Evolutionary conservation across 2,329 filamentous ascomycete species (phyloP).

Genomic region (Tothia fuscella): DNA sequence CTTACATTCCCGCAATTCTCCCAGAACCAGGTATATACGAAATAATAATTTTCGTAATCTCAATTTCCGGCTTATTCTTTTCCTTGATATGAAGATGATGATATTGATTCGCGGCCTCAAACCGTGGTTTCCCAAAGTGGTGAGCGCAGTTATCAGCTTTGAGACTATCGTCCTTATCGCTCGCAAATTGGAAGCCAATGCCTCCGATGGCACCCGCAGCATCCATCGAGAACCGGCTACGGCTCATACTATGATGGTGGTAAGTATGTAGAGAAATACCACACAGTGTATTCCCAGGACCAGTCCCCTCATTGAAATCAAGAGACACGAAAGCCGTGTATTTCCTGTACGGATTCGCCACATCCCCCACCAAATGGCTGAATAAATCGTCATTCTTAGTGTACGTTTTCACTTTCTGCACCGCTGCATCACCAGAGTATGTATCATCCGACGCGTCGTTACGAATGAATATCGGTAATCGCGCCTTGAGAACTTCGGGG

Average conservation of each 20-base stretch:
- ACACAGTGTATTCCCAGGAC: slow-evolving; percentile 14
- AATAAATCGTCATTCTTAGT: slow-evolving; percentile 15
- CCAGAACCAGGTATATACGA: slow-evolving; percentile 18
- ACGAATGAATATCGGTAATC: slow-evolving; percentile 19
- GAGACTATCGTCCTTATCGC: neutral
- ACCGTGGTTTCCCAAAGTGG: neutral
- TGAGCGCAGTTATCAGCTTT: neutral
- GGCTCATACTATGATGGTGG: slow-evolving; percentile 10
- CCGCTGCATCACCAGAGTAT: slow-evolving; percentile 15
- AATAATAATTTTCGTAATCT: slow-evolving; percentile 19
- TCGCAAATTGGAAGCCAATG: slow-evolving; percentile 6
- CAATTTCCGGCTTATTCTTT: slow-evolving; percentile 8
- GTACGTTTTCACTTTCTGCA: slow-evolving; percentile 16
- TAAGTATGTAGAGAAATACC: slow-evolving; percentile 19
- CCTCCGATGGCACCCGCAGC: slow-evolving; percentile 3
- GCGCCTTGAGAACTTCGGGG: slow-evolving; percentile 19
- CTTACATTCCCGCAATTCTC: slow-evolving; percentile 17
- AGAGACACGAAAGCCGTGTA: slow-evolving; percentile 20
- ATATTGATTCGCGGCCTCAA: neutral
- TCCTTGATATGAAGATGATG: neutral
- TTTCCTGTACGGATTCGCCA: slow-evolving; percentile 15
- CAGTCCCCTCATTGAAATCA: slow-evolving; percentile 17
- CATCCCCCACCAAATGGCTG: slow-evolving; percentile 20
- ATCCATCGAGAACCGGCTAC: neutral
- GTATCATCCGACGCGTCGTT: slow-evolving; percentile 18